Percentiles rank a stretch among this genome's conserved stretches.
These are phyloP conservation scores for Botrytis byssoidea DNA, from an alignment of 2,329 filamentous ascomycete species.

Conservation along the genomic window DNA sequence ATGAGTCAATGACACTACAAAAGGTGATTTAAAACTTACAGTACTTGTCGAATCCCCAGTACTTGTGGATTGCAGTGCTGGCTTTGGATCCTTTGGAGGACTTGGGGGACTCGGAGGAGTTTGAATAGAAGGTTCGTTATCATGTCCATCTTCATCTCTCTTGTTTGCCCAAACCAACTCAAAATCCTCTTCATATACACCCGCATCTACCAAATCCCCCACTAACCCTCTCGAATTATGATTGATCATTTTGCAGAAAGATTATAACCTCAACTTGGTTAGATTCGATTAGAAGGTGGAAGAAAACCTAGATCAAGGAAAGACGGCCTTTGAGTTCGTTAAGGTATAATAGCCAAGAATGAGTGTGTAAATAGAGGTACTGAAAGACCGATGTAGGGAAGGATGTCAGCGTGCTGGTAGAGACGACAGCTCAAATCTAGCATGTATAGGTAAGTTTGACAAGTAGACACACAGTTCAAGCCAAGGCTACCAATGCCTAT, in stretches of 20 bases:
- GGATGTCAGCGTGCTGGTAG: constrained; percentile 3
- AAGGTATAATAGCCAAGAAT: not conserved
- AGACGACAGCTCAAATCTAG: not conserved
- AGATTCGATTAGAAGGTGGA: not conserved
- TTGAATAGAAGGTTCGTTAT: not conserved
- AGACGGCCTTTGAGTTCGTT: not conserved
- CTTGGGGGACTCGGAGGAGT: not conserved
- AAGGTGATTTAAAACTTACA: not conserved
- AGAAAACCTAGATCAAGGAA: not conserved
- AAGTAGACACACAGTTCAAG: not conserved
- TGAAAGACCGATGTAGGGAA: not conserved
- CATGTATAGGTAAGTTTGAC: not conserved
- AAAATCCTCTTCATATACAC: constrained; percentile 11
- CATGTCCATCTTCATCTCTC: not conserved
- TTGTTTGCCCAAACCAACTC: constrained; percentile 14
- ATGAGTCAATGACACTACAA: not conserved
- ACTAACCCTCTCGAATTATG: constrained; percentile 1
- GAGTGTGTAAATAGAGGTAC: not conserved
- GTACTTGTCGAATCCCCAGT: not conserved
- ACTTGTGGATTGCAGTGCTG: not conserved
- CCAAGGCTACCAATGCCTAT: not conserved
- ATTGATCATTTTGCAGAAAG: not conserved
- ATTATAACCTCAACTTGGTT: not conserved
- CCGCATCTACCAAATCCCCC: constrained; percentile 1
- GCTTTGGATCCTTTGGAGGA: not conserved